Evolutionary conservation across 108 stramenopile species (phyloP).

Genomic region (Fragilariopsis cylindrus): DNA sequence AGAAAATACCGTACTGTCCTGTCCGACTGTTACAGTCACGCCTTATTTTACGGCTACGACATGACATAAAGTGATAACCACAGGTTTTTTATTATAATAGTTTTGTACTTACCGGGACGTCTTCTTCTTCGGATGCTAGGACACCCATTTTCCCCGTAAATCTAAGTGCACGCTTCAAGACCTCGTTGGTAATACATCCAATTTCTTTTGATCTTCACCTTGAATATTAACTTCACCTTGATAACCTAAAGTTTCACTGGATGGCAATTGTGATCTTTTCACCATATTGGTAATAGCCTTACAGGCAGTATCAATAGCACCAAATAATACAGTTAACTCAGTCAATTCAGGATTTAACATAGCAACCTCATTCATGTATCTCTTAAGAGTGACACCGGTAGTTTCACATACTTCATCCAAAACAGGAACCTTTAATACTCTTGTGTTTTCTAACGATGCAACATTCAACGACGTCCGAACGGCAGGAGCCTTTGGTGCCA

Average conservation of each 20-base stretch:
- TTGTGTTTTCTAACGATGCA: background rate
- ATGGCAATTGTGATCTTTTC: slow-evolving; percentile 65
- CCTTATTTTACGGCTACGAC: no score
- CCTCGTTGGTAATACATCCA: slow-evolving; percentile 97
- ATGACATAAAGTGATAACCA: no score
- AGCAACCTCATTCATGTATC: slow-evolving; percentile 75
- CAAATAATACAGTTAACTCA: slow-evolving; percentile 75
- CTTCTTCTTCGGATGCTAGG: slow-evolving; percentile 82
- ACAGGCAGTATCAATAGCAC: slow-evolving; percentile 83
- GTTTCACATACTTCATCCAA: slow-evolving; percentile 79
- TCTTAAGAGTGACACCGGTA: slow-evolving; percentile 63
- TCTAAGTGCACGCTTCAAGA: slow-evolving; percentile 91
- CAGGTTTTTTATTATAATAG: background rate
- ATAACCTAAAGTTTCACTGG: slow-evolving; percentile 65
- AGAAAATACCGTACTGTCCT: no score
- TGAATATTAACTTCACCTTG: slow-evolving; percentile 83
- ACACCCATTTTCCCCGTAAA: slow-evolving; percentile 83
- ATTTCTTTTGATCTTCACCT: slow-evolving; percentile 87
- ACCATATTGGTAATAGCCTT: slow-evolving; percentile 71
- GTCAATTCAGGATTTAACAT: slow-evolving; percentile 65
- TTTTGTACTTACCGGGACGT: slow-evolving; percentile 59
- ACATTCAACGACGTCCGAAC: slow-evolving; percentile 4
- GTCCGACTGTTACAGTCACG: no score
- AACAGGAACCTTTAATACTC: slow-evolving; percentile 42
- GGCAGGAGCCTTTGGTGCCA: background rate